phyloP scores from a whole-genome alignment of 345 rosid species.

The Euclidium syriacum region DNA sequence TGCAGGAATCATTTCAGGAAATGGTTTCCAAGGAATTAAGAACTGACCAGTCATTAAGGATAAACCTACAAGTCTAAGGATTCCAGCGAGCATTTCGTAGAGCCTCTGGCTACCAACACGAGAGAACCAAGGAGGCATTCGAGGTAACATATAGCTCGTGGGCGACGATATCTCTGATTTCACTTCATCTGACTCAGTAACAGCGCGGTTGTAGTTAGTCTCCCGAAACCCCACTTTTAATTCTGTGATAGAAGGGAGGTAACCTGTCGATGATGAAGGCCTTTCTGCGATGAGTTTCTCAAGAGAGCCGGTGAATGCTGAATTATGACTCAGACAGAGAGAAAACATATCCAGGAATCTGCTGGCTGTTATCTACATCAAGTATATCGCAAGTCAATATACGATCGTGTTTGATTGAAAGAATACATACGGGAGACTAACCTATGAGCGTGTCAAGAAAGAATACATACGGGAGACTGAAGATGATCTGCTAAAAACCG shows the following conservation, averaged over 20 bases:
- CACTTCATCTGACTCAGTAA: constrained; percentile 37
- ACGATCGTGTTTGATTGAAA: constrained; percentile 1
- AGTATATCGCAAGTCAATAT: background rate
- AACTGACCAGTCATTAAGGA: constrained; percentile 77
- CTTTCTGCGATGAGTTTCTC: constrained; percentile 56
- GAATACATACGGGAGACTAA: constrained; percentile 9
- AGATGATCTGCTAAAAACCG: constrained; percentile 59
- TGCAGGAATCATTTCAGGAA: constrained; percentile 8
- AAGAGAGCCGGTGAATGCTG: constrained; percentile 67
- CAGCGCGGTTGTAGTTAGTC: constrained; percentile 18
- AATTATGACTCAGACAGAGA: constrained; percentile 60
- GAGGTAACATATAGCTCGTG: constrained; percentile 51
- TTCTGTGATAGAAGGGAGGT: constrained; percentile 72
- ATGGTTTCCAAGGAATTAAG: constrained; percentile 28
- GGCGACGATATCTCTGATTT: constrained; percentile 25
- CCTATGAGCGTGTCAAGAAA: constrained; percentile 23
- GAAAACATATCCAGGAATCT: constrained; percentile 79
- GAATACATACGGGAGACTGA: constrained; percentile 77
- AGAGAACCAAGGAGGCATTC: constrained; percentile 83
- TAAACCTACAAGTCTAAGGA: constrained; percentile 85
- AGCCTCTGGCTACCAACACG: constrained; percentile 67
- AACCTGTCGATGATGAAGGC: constrained; percentile 61
- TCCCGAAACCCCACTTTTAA: constrained; percentile 46
- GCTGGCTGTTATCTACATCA: constrained; percentile 69
- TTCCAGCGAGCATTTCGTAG: constrained; percentile 67